Base-by-base conservation (phyloP, 2,329 filamentous ascomycete species). In the Alternaria arborescens region DNA sequence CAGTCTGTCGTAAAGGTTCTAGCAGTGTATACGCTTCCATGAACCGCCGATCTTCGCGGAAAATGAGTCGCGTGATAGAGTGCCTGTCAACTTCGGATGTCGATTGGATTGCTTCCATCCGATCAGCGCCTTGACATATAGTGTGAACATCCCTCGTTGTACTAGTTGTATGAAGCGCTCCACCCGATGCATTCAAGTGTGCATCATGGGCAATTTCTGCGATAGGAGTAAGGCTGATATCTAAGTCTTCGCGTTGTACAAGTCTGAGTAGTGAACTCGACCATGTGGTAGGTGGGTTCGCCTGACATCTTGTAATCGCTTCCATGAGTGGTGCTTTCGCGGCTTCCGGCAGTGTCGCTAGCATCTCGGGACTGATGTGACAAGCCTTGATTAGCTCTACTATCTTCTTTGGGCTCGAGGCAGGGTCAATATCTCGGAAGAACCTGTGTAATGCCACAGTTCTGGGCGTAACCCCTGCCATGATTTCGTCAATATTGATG, bases 21-120 rank as follows among this genome's bases (percentile, higher is more conserved):
- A 99, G 83, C 56, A 99, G 83, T 54, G 86, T 88, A 55, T 90
- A 89, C 0, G 93, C 95, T 80, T 99, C 95, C 62, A 93, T 89
- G 56, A 97, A 89, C 36, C 95, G 89, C 61, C 93, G 88, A 72
- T 99, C 95, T 67, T 98, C 93, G 61, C 89, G 90, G 84, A 98
- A 99, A 28, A 99, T 89, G 8, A 95, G 84, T 52, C 89, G 88
- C 30, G 95, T 96, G 8, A 98, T 88, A 86, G 76, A 94, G 89
- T 78, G 73, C 28, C 93, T 88, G 72, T 97, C 92, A 32, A 90
- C 90, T 75, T 95, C 94, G 56, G 93, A 91, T 6, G 91, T 90
- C 47, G 92, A 92, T 65, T 95, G 91, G 55, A 90, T 88, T 0
- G 88, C 85, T 44, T 87, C 85, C 44, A 85, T 82, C 40, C 88